Conservation (phyloP, 129 eudicot genomes). For the Saussurea involucrata region DNA sequence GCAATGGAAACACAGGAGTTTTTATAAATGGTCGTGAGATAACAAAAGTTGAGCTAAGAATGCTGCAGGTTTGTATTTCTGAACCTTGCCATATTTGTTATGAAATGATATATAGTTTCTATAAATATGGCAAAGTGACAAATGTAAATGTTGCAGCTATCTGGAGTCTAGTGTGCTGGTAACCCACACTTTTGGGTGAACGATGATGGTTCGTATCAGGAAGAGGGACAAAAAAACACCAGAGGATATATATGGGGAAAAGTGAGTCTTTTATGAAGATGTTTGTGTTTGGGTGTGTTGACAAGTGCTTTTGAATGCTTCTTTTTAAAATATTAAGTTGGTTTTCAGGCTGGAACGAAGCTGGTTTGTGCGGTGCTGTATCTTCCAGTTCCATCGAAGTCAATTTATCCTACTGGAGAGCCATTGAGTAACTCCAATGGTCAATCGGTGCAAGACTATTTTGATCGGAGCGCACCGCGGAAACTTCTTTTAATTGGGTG, state of each 20-base stretch:
- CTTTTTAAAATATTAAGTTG: not conserved
- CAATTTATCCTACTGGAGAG: constrained; percentile 52
- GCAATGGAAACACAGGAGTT: constrained; percentile 91
- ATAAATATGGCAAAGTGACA: not conserved
- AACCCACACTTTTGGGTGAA: constrained; percentile 99
- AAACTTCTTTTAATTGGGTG: too few relatives aligned
- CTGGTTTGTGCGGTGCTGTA: constrained; percentile 90
- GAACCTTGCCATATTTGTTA: not conserved
- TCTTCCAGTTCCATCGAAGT: constrained; percentile 88
- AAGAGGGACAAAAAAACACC: constrained; percentile 97
- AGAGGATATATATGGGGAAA: constrained; percentile 99
- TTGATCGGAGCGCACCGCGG: too few relatives aligned
- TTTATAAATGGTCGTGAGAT: constrained; percentile 96
- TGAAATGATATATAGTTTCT: not conserved
- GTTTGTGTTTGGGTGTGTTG: not conserved
- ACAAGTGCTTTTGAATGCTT: not conserved
- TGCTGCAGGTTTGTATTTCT: constrained; percentile 73
- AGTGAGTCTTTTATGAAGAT: constrained; percentile 37
- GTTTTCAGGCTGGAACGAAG: constrained; percentile 85
- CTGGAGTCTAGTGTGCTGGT: constrained; percentile 99
- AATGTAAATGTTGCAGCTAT: constrained; percentile 49
- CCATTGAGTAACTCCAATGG: constrained; percentile 55
- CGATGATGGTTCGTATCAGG: constrained; percentile 98
- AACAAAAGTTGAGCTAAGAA: constrained; percentile 89
- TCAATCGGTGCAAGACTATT: too few relatives aligned